Conservation (phyloP, 768 basidiomycete genomes). For the Mycena crocata region DNA sequence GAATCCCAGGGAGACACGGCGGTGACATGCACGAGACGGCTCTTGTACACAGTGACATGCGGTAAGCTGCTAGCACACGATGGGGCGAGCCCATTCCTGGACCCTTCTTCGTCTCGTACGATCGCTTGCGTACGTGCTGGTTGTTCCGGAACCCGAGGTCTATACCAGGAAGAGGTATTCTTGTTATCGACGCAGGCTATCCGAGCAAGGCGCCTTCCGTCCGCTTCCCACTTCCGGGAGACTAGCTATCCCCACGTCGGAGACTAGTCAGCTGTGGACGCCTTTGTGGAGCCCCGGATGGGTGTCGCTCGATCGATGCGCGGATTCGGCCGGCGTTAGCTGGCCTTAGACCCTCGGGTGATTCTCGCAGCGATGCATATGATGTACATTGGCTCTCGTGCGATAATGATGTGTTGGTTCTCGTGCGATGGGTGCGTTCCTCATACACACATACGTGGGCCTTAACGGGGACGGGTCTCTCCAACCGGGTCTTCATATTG, state of each 20-base stretch:
- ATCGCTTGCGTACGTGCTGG: constrained; percentile 8
- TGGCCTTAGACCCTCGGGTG: neutral
- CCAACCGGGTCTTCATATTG: neutral
- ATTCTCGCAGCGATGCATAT: neutral
- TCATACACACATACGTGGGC: neutral
- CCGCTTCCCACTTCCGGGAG: constrained; percentile 9
- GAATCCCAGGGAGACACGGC: neutral
- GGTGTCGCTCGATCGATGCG: neutral
- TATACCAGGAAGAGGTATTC: constrained; percentile 8
- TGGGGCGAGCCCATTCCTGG: neutral
- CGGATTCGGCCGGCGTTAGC: neutral
- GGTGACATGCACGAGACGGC: neutral
- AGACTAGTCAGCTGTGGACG: neutral
- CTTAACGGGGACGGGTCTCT: no score
- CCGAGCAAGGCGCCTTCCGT: constrained; percentile 6
- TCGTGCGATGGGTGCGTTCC: neutral
- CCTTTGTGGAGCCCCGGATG: neutral
- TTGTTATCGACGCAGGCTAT: constrained; percentile 13
- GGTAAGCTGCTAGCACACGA: neutral
- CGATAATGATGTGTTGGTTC: constrained; percentile 1
- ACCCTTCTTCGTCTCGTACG: constrained; percentile 16
- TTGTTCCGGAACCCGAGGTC: constrained; percentile 24
- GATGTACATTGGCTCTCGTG: constrained; percentile 19
- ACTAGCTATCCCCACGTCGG: constrained; percentile 9
- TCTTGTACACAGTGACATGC: neutral